Evolutionary conservation across 2,329 filamentous ascomycete genomes (phyloP), one percentile per base, ranked within the genome.

Genomic region (Torrubiellomyces zombiae): DNA sequence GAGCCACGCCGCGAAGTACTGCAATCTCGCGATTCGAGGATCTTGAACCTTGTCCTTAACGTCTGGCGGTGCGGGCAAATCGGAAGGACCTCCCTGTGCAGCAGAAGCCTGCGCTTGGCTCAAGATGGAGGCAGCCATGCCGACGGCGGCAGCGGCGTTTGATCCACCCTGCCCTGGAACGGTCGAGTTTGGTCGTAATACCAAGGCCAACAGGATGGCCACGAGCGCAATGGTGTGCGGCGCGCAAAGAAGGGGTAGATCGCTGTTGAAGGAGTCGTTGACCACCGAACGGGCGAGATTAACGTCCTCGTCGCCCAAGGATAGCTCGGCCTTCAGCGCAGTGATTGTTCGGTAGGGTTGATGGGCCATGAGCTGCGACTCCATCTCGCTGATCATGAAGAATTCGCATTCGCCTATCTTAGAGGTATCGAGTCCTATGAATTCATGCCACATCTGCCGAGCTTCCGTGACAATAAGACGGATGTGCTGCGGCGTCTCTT

Each of bases 401-500:
- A 93, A 94, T 47, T 94, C 85, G 64, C 81, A 92, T 56, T 94
- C 85, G 39, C 85, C 85, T 19, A 94, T 66, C 42, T 82, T 81
- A 28, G 78, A 73, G 7, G 79, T 77, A 48, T 93, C 83, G 29
- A 74, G 67, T 20, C 67, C 61, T 37, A 80, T 69, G 30, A 77
- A 67, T 35, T 85, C 79, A 40, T 80, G 75, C 81, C 82, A 93
- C 31, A 91, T 63, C 29, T 76, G 69, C 17, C 82, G 73, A 4
- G 85, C 82, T 49, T 98, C 89, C 23, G 72, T 75, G 8, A 89
- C 75, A 30, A 98, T 75, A 34, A 92, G 67, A 16, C 89, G 71
- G 41, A 98, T 95, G 48, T 98, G 89, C 48, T 95, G 86, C 3
- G 89, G 89, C 25, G 75, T 85, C 50, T 98, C 89, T 50, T 98